Evolutionary conservation across 106 monocot species (phyloP).

Genomic region (Xerophyta viscosa): DNA sequence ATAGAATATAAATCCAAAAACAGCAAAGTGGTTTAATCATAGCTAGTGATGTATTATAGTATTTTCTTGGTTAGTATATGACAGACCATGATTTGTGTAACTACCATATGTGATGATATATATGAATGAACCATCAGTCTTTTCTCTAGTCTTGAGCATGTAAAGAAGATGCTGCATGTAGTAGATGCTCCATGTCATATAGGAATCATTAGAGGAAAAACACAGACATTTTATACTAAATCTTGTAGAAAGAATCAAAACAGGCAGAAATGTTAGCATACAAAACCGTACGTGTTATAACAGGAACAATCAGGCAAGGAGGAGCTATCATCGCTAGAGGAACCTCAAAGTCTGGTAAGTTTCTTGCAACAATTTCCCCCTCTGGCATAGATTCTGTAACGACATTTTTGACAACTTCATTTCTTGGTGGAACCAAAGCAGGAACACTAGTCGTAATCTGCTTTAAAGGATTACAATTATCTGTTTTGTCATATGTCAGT

Average conservation of each 20-base stretch:
- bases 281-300: constrained; percentile 5
- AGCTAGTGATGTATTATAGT: too few relatives aligned
- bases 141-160: too few relatives aligned
- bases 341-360: constrained; percentile 7
- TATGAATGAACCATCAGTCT: too few relatives aligned
- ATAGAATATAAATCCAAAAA: too few relatives aligned
- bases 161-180: too few relatives aligned
- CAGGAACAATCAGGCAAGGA: not conserved
- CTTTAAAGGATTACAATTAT: not conserved
- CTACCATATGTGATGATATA: too few relatives aligned
- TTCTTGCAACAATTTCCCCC: not conserved
- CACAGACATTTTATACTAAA: not conserved
- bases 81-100: too few relatives aligned
- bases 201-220: too few relatives aligned
- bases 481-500: constrained; percentile 1
- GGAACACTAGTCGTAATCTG: constrained; percentile 11
- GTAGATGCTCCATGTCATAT: not conserved
- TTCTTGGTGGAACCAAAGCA: not conserved
- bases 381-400: not conserved
- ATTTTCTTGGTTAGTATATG: too few relatives aligned
- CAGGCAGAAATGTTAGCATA: not conserved
- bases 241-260: not conserved
- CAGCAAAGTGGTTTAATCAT: too few relatives aligned
- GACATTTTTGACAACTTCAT: not conserved
- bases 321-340: constrained; percentile 25